phyloP scores from a whole-genome alignment of 164 flowering plant genomes.

The Houttuynia cordata region DNA sequence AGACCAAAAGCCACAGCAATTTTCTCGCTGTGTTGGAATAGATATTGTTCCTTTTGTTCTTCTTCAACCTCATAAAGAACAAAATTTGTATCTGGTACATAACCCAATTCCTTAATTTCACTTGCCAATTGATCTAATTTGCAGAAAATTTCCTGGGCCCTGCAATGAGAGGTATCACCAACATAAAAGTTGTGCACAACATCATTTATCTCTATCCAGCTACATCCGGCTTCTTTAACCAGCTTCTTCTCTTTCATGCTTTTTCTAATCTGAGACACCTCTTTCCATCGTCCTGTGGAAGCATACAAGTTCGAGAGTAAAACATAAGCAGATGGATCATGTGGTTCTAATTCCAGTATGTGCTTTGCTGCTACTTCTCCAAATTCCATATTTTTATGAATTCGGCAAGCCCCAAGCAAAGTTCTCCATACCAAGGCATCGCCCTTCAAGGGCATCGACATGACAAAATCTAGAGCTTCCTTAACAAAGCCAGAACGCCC shows the following conservation, averaged over 20 bases:
- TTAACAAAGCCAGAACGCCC: conserved; percentile 55
- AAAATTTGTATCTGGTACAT: conserved; percentile 50
- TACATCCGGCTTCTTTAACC: conserved; percentile 80
- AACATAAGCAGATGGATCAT: conserved; percentile 61
- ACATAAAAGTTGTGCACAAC: conserved; percentile 59
- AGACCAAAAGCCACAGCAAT: conserved; percentile 72
- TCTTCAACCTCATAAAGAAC: conserved; percentile 79
- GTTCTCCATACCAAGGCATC: conserved; percentile 79
- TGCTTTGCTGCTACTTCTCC: conserved; percentile 52
- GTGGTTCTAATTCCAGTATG: conserved; percentile 55
- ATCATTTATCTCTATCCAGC: conserved; percentile 68
- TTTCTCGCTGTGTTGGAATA: conserved; percentile 83
- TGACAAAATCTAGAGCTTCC: conserved; percentile 50
- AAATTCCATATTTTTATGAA: conserved; percentile 42
- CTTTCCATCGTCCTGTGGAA: conserved; percentile 48
- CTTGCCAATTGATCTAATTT: conserved; percentile 36
- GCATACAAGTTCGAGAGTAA: conserved; percentile 83
- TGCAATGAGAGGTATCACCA: conserved; percentile 65
- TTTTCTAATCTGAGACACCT: conserved; percentile 44
- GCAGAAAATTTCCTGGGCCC: conserved; percentile 39
- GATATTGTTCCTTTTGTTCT: conserved; percentile 50
- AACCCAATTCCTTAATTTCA: conserved; percentile 55
- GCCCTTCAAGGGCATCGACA: conserved; percentile 50
- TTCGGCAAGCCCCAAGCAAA: conserved; percentile 64
- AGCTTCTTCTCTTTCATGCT: conserved; percentile 55